phyloP scores from a whole-genome alignment of 495 filamentous ascomycete species.

The Thermochaetoides thermophila region DNA sequence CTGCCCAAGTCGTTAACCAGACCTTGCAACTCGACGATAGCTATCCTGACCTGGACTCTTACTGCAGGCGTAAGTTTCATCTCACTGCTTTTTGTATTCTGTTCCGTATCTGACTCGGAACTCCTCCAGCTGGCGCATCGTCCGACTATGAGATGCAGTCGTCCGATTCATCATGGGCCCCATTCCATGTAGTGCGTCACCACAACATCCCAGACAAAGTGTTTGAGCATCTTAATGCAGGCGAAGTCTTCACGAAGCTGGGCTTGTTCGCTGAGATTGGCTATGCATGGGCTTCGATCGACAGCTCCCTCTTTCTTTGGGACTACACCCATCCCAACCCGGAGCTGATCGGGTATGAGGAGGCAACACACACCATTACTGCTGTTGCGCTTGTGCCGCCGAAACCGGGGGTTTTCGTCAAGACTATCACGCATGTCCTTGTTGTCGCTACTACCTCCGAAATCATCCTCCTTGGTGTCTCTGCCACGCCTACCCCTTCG shows the following conservation, averaged over 20 bases:
- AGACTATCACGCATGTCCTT: constrained; percentile 67
- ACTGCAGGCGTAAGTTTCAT: constrained; percentile 62
- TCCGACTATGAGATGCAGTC: constrained; percentile 73
- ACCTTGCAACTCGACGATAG: constrained; percentile 56
- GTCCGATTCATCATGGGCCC: constrained; percentile 57
- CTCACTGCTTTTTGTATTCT: background rate
- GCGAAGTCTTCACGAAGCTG: constrained; percentile 72
- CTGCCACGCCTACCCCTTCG: constrained; percentile 39
- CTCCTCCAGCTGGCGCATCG: constrained; percentile 49
- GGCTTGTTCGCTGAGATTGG: constrained; percentile 84
- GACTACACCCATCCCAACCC: constrained; percentile 83
- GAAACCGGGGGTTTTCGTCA: constrained; percentile 68
- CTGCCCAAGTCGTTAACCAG: constrained; percentile 70
- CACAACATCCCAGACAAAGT: constrained; percentile 80
- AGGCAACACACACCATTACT: constrained; percentile 70
- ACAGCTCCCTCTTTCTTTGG: constrained; percentile 93
- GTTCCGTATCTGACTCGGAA: constrained; percentile 1
- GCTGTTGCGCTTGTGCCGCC: constrained; percentile 71
- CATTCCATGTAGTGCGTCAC: constrained; percentile 68
- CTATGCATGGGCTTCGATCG: constrained; percentile 90
- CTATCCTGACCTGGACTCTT: constrained; percentile 82
- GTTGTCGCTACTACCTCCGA: constrained; percentile 77
- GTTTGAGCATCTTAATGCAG: constrained; percentile 76
- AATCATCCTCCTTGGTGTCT: constrained; percentile 68
- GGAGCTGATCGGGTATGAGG: constrained; percentile 84